A percentile compares a stretch with the other conserved stretches of the same genome.
phyloP scores from a whole-genome alignment of 352 stramenopile genomes.

The Globisporangium mamillatum region DNA sequence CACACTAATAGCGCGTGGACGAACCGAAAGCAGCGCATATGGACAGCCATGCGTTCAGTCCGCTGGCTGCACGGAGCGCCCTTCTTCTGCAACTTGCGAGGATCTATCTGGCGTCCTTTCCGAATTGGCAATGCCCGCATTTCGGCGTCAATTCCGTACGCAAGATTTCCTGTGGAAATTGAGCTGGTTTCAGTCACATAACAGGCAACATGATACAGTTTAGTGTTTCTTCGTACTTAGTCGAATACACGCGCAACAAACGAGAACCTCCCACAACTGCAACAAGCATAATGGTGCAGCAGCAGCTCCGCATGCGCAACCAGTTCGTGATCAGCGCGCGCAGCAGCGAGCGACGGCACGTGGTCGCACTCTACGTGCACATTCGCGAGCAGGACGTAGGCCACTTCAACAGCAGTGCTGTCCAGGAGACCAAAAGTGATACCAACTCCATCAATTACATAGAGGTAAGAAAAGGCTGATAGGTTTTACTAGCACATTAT shows the following conservation, averaged over 20 bases:
- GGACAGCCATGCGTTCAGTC: no score
- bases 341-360: constrained; percentile 45
- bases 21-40: no score
- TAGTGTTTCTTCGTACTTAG: background rate
- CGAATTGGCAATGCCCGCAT: no score
- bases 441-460: constrained; percentile 25
- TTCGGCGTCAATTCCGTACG: no score
- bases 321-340: constrained; percentile 52
- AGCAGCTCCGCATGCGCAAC: constrained; percentile 45
- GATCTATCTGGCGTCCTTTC: no score
- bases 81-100: no score
- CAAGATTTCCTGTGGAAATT: no score
- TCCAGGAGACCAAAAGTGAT: constrained; percentile 9
- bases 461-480: constrained; percentile 25
- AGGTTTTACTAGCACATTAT: no score
- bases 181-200: no score
- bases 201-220: no score
- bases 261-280: background rate
- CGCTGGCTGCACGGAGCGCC: no score
- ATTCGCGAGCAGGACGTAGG: constrained; percentile 51
- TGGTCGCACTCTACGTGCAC: constrained; percentile 54
- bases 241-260: background rate
- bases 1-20: no score
- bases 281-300: background rate
- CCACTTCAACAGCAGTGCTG: constrained; percentile 43